These are phyloP conservation scores for Coemansia sp. DNA, from an alignment of 192 early-diverging fungal genomes.

Conservation along the genomic window DNA sequence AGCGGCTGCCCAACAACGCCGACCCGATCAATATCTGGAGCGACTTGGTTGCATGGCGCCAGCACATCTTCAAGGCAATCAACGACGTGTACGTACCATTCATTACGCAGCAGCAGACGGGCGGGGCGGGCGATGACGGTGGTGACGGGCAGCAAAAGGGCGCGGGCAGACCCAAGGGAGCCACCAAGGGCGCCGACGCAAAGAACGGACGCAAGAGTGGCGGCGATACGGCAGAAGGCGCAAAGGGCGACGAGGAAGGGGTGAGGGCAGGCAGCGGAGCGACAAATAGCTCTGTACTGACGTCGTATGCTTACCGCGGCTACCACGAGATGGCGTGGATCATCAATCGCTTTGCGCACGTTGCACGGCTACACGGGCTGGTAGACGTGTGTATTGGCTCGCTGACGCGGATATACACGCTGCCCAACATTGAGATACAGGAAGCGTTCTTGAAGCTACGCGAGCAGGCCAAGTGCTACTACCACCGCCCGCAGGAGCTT, in stretches of 20 bases:
- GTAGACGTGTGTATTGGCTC: constrained; percentile 88
- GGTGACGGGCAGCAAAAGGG: constrained; percentile 7
- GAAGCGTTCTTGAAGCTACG: constrained; percentile 95
- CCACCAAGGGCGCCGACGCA: constrained; percentile 28
- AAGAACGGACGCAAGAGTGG: constrained; percentile 32
- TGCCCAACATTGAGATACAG: constrained; percentile 99
- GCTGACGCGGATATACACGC: constrained; percentile 94
- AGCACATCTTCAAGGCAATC: constrained; percentile 94
- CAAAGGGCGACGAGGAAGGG: neutral
- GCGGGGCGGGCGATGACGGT: neutral
- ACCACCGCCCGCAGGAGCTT: constrained; percentile 81
- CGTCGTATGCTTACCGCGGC: constrained; percentile 92
- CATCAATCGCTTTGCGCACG: constrained; percentile 97
- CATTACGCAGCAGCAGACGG: constrained; percentile 45
- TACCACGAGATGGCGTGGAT: constrained; percentile 99
- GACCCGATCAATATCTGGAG: constrained; percentile 99
- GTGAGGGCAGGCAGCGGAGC: neutral
- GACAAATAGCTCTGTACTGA: constrained; percentile 30
- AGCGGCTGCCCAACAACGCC: constrained; percentile 92
- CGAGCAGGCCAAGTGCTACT: constrained; percentile 98
- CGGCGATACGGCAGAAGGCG: constrained; percentile 7
- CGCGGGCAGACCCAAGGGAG: neutral
- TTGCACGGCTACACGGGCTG: constrained; percentile 91
- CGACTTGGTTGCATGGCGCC: constrained; percentile 94
- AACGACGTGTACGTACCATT: constrained; percentile 93